Conservation (phyloP, 1,139 yeast species). For the Oligophagozyma castellii region DNA sequence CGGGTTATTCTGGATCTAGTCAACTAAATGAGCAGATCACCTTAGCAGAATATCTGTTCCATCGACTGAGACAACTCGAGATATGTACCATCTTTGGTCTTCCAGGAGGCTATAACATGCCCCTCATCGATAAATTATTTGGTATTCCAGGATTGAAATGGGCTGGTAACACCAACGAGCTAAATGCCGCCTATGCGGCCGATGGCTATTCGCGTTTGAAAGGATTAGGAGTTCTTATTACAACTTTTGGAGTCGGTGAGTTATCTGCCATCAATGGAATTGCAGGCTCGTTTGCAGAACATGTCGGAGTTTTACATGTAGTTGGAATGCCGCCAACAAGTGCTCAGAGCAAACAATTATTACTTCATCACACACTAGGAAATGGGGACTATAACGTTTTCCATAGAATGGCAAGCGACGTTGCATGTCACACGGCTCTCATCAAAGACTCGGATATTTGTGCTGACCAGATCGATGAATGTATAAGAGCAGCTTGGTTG, state of each 20-base stretch:
- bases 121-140: slow-evolving; percentile 41
- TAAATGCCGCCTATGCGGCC: slow-evolving; percentile 38
- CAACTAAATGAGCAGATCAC: slow-evolving; percentile 20
- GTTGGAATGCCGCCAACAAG: slow-evolving; percentile 47
- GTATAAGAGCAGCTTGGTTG: slow-evolving; percentile 52
- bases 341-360: slow-evolving; percentile 41
- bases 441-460: slow-evolving; percentile 47
- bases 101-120: slow-evolving; percentile 52
- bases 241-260: slow-evolving; percentile 60
- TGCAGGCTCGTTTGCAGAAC: slow-evolving; percentile 49
- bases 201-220: slow-evolving; percentile 54
- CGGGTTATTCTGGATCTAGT: slow-evolving; percentile 8
- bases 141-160: slow-evolving; percentile 38
- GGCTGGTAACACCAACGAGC: slow-evolving; percentile 56
- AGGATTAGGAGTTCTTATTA: slow-evolving; percentile 39
- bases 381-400: slow-evolving; percentile 74
- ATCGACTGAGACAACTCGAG: slow-evolving; percentile 39
- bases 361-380: slow-evolving; percentile 56
- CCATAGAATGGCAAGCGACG: slow-evolving; percentile 53
- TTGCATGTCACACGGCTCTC: slow-evolving; percentile 47
- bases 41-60: slow-evolving; percentile 43
- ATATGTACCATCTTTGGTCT: slow-evolving; percentile 47
- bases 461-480: slow-evolving; percentile 52
- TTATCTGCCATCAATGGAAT: slow-evolving; percentile 44
- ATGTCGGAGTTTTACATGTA: slow-evolving; percentile 41